Evolutionary conservation across 106 monocot genomes (phyloP), one percentile per base, ranked within the genome.

Genomic region (Dendrobium catenatum): DNA sequence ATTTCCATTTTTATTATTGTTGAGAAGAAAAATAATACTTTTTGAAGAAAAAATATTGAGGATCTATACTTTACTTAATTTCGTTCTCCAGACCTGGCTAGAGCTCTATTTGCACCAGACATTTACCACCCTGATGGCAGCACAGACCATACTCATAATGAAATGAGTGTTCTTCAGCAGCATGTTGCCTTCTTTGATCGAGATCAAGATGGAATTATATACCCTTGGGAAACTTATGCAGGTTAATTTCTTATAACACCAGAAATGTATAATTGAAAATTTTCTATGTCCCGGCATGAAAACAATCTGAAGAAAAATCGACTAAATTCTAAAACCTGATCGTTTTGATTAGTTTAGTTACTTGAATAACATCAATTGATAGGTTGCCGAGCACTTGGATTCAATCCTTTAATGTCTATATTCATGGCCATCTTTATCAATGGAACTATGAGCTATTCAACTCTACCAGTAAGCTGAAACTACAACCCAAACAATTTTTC

Each of bases 151-250:
- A 55, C 47, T 6, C 87, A 84, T 77, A 44, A 80, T 55, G 15
- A 84, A 10, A 46, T 90, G 78, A 90, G 83, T 76, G 89, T 90
- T 4, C 79, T 95, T n/a, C 92, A 96, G 61, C 92, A 92, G 47
- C 96, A 96, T 61, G 88, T 81, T 31, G 85, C 92, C 29, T 96
- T 94, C 85, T 96, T 96, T 31, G 94, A 96, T 74, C 84, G 86
- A 10, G 85, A 96, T 68, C 75, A 80, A 42, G 85, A 96, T 83
- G 96, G 90, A 42, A 86, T 96, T 42, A 85, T 96, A 15, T 96
- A 94, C 68, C 94, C 96, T 9, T 94, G 90, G 94, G 96, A 96
- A 77, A 96, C 96, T 42, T 94, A 88, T 78, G 79, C 64, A 85
- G 92, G 92, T 89, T 26, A 26, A 26, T 26, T 80, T 11, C 58